Evolutionary conservation across 192 early-diverging fungal species (phyloP).

Genomic region (Neocallimastix lanati): DNA sequence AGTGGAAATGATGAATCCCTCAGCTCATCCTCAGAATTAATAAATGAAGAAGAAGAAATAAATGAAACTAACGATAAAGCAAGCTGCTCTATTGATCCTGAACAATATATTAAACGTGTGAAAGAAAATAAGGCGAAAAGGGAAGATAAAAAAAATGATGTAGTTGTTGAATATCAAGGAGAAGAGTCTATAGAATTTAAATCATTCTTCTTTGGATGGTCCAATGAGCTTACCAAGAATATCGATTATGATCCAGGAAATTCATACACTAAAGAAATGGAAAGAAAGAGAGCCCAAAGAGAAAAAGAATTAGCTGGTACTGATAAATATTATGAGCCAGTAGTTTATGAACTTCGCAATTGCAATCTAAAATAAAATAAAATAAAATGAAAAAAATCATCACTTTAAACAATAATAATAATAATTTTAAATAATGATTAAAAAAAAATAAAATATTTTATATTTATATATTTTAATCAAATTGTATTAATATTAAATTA

Average conservation of each 20-base stretch:
- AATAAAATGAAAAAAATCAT: neutral
- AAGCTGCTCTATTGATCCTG: neutral
- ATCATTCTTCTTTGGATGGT: neutral
- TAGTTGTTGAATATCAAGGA: neutral
- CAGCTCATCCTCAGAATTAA: too few relatives aligned
- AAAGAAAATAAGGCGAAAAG: neutral
- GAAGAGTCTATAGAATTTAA: neutral
- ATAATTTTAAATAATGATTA: too few relatives aligned
- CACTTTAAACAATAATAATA: too few relatives aligned
- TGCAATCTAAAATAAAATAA: neutral
- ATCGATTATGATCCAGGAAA: neutral
- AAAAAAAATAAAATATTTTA: too few relatives aligned
- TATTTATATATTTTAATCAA: too few relatives aligned
- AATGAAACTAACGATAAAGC: neutral
- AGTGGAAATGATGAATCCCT: too few relatives aligned
- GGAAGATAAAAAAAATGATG: neutral
- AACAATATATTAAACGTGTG: neutral
- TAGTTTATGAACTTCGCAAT: neutral
- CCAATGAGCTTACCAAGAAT: neutral
- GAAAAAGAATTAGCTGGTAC: neutral
- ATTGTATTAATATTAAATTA: too few relatives aligned
- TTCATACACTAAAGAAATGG: neutral
- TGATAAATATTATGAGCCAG: neutral
- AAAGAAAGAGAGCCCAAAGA: neutral
- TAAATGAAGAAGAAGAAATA: too few relatives aligned